Percentiles rank a stretch among this genome's conserved stretches.
phyloP scores from a whole-genome alignment of 73 alveolate genomes.

The Paramecium pentaurelia region DNA sequence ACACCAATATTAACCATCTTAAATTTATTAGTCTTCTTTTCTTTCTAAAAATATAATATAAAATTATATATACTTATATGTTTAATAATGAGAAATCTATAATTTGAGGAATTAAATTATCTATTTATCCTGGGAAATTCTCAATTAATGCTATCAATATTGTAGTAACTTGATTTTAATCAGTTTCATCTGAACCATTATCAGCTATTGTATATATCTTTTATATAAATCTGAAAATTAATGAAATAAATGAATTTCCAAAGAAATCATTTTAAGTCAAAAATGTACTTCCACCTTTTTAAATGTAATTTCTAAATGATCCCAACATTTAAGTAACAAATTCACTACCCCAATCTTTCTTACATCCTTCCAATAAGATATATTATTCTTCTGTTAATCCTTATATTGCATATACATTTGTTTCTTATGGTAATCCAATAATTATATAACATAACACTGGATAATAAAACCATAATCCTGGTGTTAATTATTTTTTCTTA shows the following conservation, averaged over 20 bases:
- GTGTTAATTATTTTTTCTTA: slow-evolving; percentile 26
- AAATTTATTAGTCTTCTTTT: slow-evolving; percentile 50
- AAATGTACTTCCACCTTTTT: slow-evolving; percentile 70
- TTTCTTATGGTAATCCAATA: slow-evolving; percentile 62
- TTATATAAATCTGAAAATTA: slow-evolving; percentile 47
- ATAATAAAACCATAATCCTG: slow-evolving; percentile 73
- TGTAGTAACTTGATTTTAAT: slow-evolving; percentile 56
- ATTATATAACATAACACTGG: slow-evolving; percentile 57
- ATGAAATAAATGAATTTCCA: slow-evolving; percentile 31
- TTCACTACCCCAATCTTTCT: slow-evolving; percentile 74
- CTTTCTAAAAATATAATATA: neutral
- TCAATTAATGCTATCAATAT: slow-evolving; percentile 67
- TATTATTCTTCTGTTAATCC: slow-evolving; percentile 52
- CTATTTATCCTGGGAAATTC: slow-evolving; percentile 58
- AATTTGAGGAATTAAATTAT: slow-evolving; percentile 63
- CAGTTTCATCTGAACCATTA: slow-evolving; percentile 63
- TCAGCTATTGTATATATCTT: slow-evolving; percentile 43
- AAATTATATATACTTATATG: neutral
- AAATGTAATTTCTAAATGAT: slow-evolving; percentile 71
- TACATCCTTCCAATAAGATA: slow-evolving; percentile 15
- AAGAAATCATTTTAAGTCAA: slow-evolving; percentile 58
- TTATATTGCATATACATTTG: slow-evolving; percentile 15
- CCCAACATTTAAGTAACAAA: slow-evolving; percentile 64
- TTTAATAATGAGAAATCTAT: slow-evolving; percentile 48
- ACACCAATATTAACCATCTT: slow-evolving; percentile 64